Evolutionary conservation across 257 asterid species (phyloP), one percentile per base, ranked within the genome.

Genomic region (Solanum raphanifolium): DNA sequence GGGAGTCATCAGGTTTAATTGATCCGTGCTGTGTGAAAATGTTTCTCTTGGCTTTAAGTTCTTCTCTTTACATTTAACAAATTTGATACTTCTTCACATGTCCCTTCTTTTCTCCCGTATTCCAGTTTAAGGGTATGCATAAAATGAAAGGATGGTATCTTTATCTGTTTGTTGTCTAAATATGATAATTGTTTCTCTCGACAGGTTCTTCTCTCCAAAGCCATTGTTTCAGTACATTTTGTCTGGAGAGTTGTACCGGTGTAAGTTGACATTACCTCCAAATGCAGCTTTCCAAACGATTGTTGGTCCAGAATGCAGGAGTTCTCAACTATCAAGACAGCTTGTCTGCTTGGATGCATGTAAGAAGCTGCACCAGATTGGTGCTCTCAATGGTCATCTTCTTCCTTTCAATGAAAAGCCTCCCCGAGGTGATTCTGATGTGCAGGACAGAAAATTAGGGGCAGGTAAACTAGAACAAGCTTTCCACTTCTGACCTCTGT

Each of bases 261-360:
- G 99, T 88, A 93, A 88, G 89, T 87, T 96, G 89, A 93, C 91
- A 68, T 91, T 96, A 89, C 98, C 99, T 83, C 94, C 93, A 78
- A 92, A 89, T 91, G 98, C 99, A 85, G 93, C 96, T 76, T 88
- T 96, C 90, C 94, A 91, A 88, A 92, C 94, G 69, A 83, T 89
- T 13, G 84, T 88, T 79, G 98, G 99, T 52, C 96, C 98, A 65
- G 91, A 89, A 86, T 92, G 94, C 73, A 36, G 89, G 85, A 94
- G 62, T 84, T 58, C 84, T 48, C 92, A 90, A 85, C 34, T 86
- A 27, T 91, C 99, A 6, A 95, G 93, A 89, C 94, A 96, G 90
- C 95, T 94, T 21, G 98, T 90, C 73, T 94, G 98, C 93, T 92
- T 96, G 92, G 96, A 95, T 87, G 99, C 99, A n/a, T 95, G 98